Percentiles rank a stretch among this genome's conserved stretches.
Evolutionary conservation across 805 yeast genomes (phyloP).

Genomic region (Ogataea kodamae): DNA sequence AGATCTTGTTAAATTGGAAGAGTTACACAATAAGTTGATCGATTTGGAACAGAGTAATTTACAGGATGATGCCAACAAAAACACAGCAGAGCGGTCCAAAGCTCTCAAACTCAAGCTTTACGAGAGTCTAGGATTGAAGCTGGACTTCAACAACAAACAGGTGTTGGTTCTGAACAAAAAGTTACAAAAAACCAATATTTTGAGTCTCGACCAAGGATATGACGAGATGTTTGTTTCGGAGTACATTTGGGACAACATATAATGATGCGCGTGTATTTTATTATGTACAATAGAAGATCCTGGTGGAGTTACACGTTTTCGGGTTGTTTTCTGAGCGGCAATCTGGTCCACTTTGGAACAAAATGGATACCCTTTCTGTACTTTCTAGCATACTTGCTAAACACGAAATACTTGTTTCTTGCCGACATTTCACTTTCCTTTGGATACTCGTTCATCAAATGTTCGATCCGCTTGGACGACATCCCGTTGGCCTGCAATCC

Average conservation of each 20-base stretch:
- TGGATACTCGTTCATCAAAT: constrained; percentile 54
- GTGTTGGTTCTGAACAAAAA: constrained; percentile 48
- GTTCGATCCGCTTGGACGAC: constrained; percentile 33
- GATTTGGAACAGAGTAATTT: constrained; percentile 17
- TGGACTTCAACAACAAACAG: constrained; percentile 39
- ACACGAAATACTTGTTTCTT: constrained; percentile 82
- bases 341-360: constrained; percentile 90
- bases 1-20: constrained; percentile 35
- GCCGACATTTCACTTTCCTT: constrained; percentile 78
- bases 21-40: constrained; percentile 29
- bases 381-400: constrained; percentile 65
- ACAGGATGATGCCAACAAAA: constrained; percentile 16
- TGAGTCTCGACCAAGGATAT: constrained; percentile 50
- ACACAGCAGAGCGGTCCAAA: constrained; percentile 36
- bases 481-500: constrained; percentile 40
- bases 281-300: constrained; percentile 14
- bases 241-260: constrained; percentile 71
- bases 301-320: constrained; percentile 46
- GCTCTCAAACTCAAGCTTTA: constrained; percentile 56
- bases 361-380: constrained; percentile 87
- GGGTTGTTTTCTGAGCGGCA: constrained; percentile 78
- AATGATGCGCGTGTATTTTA: constrained; percentile 11
- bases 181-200: constrained; percentile 44
- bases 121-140: constrained; percentile 56
- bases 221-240: constrained; percentile 70